phyloP scores from a whole-genome alignment of 495 filamentous ascomycete genomes.

The Xylaria venustula region DNA sequence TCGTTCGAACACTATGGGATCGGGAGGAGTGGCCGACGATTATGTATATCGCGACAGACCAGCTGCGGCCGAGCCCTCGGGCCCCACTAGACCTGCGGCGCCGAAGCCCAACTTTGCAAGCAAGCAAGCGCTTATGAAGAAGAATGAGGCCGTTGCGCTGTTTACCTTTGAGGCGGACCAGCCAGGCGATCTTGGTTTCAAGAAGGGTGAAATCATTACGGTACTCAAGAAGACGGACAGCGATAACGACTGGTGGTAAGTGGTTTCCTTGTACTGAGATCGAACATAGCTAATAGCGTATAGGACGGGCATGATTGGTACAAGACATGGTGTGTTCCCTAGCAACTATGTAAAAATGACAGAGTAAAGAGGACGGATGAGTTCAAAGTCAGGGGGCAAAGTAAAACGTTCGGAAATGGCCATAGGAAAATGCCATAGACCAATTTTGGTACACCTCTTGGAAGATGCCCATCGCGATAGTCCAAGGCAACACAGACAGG shows the following conservation, averaged over 20 bases:
- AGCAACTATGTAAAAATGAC: slow-evolving; percentile 58
- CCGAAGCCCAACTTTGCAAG: slow-evolving; percentile 80
- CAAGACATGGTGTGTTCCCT: slow-evolving; percentile 54
- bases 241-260: slow-evolving; percentile 85
- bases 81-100: slow-evolving; percentile 69
- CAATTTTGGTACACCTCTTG: too few species aligned
- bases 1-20: slow-evolving; percentile 39
- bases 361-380: slow-evolving; percentile 12
- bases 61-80: slow-evolving; percentile 35
- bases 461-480: too few species aligned
- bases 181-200: slow-evolving; percentile 88
- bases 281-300: slow-evolving; percentile 17
- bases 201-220: slow-evolving; percentile 97
- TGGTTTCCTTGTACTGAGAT: slow-evolving; percentile 2
- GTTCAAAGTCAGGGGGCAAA: neutral
- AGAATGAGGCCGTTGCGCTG: slow-evolving; percentile 84
- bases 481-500: too few species aligned
- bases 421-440: neutral
- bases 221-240: slow-evolving; percentile 94
- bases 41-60: slow-evolving; percentile 59
- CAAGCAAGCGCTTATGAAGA: slow-evolving; percentile 64
- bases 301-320: slow-evolving; percentile 58
- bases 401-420: neutral
- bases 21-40: slow-evolving; percentile 46
- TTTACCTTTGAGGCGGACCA: slow-evolving; percentile 95